A percentile compares a stretch with the other conserved stretches of the same genome.
Evolutionary conservation across 306 rosid species (phyloP).

Genomic region (Malus fusca): DNA sequence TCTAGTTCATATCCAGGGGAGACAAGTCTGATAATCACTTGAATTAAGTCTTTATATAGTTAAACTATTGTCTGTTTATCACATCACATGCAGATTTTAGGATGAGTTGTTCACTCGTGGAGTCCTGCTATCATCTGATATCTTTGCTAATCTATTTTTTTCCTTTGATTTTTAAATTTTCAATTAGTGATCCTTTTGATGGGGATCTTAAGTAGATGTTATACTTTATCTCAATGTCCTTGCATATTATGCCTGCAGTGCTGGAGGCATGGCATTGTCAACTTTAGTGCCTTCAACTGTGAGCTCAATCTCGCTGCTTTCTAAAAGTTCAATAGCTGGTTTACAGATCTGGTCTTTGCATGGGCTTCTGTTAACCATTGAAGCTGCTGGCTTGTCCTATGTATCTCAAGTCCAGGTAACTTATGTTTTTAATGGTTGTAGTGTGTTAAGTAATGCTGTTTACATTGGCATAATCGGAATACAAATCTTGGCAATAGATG

Average conservation of each 20-base stretch:
- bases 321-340: conserved; percentile 70
- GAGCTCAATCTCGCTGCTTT: conserved; percentile 70
- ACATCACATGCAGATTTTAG: background rate
- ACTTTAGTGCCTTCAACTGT: conserved; percentile 93
- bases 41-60: background rate
- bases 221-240: conserved; percentile 14
- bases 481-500: background rate
- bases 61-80: background rate
- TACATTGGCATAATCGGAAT: background rate
- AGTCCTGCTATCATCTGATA: background rate
- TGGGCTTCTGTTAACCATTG: conserved; percentile 91
- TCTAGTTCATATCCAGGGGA: background rate
- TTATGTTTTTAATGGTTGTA: conserved; percentile 8
- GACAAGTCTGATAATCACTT: background rate
- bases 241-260: conserved; percentile 60
- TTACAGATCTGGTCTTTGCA: conserved; percentile 97
- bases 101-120: background rate
- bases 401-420: conserved; percentile 96
- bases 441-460: conserved; percentile 13
- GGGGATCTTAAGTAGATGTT: background rate
- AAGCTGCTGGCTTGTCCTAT: conserved; percentile 96
- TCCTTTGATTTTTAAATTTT: background rate
- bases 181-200: background rate
- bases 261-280: conserved; percentile 98
- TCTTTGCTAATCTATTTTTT: too few relatives aligned